A percentile compares a stretch with the other conserved stretches of the same genome.
Evolutionary conservation across 164 flowering plant genomes (phyloP).

Genomic region (Dillenia turbinata): DNA sequence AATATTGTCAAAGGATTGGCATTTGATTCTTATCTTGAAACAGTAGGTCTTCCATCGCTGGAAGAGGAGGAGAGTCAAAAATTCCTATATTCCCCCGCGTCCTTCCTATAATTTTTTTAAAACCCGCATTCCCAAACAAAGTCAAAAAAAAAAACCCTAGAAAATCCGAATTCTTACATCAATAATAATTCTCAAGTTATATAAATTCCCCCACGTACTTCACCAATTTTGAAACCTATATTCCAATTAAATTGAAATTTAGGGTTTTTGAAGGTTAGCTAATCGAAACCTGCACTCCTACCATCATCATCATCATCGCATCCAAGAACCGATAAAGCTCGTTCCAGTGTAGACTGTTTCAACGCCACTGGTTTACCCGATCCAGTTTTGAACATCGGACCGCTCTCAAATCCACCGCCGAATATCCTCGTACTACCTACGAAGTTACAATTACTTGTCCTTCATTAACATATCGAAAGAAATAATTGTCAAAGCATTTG

Average conservation of each 20-base stretch:
- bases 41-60: constrained; percentile 70
- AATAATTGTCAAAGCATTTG: neutral
- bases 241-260: neutral
- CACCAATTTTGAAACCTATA: neutral
- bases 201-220: neutral
- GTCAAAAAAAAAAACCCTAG: no score
- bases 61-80: constrained; percentile 33
- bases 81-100: neutral
- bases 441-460: constrained; percentile 1
- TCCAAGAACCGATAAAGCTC: constrained; percentile 56
- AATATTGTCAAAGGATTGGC: neutral
- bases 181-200: no score
- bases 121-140: no score
- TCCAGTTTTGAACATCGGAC: constrained; percentile 61
- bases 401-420: constrained; percentile 14
- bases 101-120: no score
- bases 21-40: constrained; percentile 36
- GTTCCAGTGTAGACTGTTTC: constrained; percentile 52
- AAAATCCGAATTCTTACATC: no score
- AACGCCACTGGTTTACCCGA: constrained; percentile 51
- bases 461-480: constrained; percentile 7
- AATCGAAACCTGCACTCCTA: neutral
- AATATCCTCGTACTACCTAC: constrained; percentile 25
- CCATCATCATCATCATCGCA: constrained; percentile 21
- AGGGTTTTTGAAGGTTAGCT: neutral